Conservation (phyloP, 129 eudicot genomes). For the Helichrysum umbraculigerum region DNA sequence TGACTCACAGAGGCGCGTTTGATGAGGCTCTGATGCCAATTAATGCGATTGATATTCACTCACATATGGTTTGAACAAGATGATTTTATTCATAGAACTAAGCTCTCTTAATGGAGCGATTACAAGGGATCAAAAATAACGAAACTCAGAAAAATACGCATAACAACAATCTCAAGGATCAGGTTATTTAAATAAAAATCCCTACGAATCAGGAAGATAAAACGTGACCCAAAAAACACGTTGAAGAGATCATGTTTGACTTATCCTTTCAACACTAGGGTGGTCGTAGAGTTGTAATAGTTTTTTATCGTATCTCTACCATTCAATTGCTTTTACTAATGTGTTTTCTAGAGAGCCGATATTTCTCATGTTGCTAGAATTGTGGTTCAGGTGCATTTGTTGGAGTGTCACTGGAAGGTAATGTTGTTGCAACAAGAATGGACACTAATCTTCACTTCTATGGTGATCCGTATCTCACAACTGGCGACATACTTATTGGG, state of each 20-base stretch:
- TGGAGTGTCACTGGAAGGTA: conserved; percentile 94
- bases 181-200: too few species aligned
- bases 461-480: conserved; percentile 95
- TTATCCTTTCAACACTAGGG: background rate
- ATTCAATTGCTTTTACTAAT: background rate
- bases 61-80: too few species aligned
- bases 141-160: too few species aligned
- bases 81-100: too few species aligned
- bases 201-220: too few species aligned
- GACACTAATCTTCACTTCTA: conserved; percentile 83
- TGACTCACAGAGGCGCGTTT: too few species aligned
- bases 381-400: conserved; percentile 82
- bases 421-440: conserved; percentile 83
- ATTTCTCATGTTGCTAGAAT: conserved; percentile 6
- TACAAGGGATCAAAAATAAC: too few species aligned
- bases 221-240: conserved; percentile 1
- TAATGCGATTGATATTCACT: too few species aligned
- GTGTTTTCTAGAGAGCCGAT: background rate
- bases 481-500: conserved; percentile 86
- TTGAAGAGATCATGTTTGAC: background rate
- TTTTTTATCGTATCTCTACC: background rate
- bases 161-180: too few species aligned
- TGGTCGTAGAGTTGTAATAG: background rate
- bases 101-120: too few species aligned
- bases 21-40: too few species aligned